These are phyloP conservation scores for Aaosphaeria pasadenensis DNA, from an alignment of 2,329 filamentous ascomycete genomes.

Conservation along the genomic window DNA sequence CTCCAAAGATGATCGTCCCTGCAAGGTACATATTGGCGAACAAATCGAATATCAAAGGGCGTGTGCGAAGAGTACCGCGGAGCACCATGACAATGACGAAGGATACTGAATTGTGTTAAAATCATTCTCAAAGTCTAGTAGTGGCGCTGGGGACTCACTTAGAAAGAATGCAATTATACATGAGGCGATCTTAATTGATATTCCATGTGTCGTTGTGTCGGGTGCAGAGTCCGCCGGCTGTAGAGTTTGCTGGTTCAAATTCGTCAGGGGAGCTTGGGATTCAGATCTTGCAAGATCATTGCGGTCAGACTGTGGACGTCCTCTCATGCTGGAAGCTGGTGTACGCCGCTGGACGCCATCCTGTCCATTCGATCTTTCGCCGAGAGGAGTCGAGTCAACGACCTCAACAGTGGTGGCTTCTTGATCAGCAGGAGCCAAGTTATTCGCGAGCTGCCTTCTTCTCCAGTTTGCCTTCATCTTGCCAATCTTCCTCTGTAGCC, in stretches of 20 bases:
- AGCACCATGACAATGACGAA: slow-evolving; percentile 58
- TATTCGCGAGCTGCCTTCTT: slow-evolving; percentile 13
- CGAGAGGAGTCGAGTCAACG: not conserved
- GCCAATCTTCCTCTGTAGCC: slow-evolving; percentile 45
- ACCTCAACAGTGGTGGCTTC: slow-evolving; percentile 5
- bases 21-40: slow-evolving; percentile 74
- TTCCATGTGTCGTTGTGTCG: slow-evolving; percentile 21
- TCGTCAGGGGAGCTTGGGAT: too few species aligned
- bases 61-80: slow-evolving; percentile 37
- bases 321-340: not conserved
- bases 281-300: too few species aligned
- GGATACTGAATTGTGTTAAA: slow-evolving; percentile 29
- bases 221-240: not conserved
- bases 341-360: not conserved
- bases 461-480: slow-evolving; percentile 21
- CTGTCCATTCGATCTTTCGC: not conserved
- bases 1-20: slow-evolving; percentile 57
- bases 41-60: slow-evolving; percentile 55
- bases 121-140: too few species aligned
- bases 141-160: slow-evolving; percentile 19
- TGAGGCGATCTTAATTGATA: slow-evolving; percentile 37
- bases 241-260: not conserved
- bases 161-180: slow-evolving; percentile 49
- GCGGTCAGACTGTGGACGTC: too few species aligned
- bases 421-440: slow-evolving; percentile 17